Evolutionary conservation across 768 basidiomycete species (phyloP), one percentile per base, ranked within the genome.

Genomic region (Phanerochaete carnosa): DNA sequence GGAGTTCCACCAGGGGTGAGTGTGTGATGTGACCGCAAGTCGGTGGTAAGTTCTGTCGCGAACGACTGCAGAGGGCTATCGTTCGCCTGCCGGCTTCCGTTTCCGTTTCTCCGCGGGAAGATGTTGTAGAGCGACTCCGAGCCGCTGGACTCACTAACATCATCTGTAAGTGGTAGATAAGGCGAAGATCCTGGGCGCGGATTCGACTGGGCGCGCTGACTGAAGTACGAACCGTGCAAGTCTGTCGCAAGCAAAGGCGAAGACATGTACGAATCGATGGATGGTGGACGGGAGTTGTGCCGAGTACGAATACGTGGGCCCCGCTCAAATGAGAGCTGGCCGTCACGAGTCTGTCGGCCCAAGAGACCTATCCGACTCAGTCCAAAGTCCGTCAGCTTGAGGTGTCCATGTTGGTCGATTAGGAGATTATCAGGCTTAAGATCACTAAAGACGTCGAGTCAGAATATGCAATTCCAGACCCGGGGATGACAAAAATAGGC

Each of bases 311-410:
- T 56, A 32, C 72, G 74, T 13, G 67, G 33, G 13, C 70, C 70
- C 16, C 72, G 71, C 45, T 73, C 74, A 33, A 65, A 66, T 9
- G 68, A 65, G 23, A 74, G 50, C 43, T 71, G 73, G 51, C 77
- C 79, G 70, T 92, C 89, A 45, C 89, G 85, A 29, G 94, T 95
- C 72, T 99, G 97, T 66, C 97, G 92, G 53, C 96, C 95, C 30
- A 99, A 80, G n/a, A 99, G 82, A 86, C 97, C 97, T 68, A 98
- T 98, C 69, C 94, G 84, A 62, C 95, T 97, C 16, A 99, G 77
- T 58, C 97, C 97, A 71, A 99, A 99, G 75, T 99, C 97, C 26
- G 97, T 99, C 35, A 99, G 83, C 74, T 98, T 98, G 68, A 99
- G 80, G 73, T 99, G 97, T 19, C 97, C 97, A 67, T 95, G 89